Conservation (phyloP, 495 filamentous ascomycete genomes). For the Penicilliopsis zonata region DNA sequence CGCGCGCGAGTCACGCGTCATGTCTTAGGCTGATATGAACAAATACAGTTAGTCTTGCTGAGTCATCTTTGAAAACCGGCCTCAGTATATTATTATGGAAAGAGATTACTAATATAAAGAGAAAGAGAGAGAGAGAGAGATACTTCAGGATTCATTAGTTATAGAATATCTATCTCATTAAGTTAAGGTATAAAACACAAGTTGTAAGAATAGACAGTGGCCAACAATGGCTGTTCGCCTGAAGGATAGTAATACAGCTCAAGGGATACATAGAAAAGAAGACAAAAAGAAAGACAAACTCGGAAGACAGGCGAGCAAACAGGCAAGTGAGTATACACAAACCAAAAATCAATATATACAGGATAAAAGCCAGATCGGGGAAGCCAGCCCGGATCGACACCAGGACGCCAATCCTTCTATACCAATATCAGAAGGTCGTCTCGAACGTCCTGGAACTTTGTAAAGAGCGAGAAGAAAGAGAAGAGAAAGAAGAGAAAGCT, state of each 20-base stretch:
- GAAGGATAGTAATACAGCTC: no score
- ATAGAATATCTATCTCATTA: no score
- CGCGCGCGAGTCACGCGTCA: constrained; percentile 16
- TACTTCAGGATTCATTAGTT: no score
- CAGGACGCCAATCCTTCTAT: constrained; percentile 26
- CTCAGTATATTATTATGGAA: no score
- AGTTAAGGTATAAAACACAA: no score
- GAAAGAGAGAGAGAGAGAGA: no score
- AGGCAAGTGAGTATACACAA: not conserved
- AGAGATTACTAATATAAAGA: no score
- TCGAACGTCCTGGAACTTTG: no score
- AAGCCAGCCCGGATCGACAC: constrained; percentile 11
- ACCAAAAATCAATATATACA: not conserved
- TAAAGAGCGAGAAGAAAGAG: constrained; percentile 3
- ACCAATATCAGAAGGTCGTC: constrained; percentile 21
- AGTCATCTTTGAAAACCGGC: no score
- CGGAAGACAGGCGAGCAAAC: not conserved
- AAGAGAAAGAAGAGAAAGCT: constrained; percentile 2
- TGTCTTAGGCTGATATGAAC: constrained; percentile 28
- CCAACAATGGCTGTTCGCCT: no score
- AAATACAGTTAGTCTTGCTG: constrained; percentile 16
- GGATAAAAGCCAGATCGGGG: not conserved
- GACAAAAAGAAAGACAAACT: constrained; percentile 5
- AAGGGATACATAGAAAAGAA: constrained; percentile 6
- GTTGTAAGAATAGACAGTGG: no score